These are phyloP conservation scores for Trichopus zeylanicus DNA, from an alignment of 116 monocot species.

Conservation along the genomic window DNA sequence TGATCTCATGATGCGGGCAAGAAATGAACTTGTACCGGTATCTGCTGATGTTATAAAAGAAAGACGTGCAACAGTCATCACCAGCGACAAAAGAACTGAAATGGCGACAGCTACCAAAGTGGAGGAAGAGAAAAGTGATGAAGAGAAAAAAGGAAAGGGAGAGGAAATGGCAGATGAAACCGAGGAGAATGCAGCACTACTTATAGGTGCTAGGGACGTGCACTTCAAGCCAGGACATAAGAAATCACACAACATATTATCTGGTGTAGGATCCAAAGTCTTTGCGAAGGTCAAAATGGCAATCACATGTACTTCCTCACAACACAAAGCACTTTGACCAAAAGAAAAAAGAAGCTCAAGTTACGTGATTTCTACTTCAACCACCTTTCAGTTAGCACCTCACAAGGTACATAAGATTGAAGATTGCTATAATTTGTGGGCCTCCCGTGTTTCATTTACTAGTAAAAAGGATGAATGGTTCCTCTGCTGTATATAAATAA, in stretches of 20 bases:
- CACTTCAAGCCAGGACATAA: slow-evolving; percentile 35
- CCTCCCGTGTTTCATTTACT: too few relatives aligned
- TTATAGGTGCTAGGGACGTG: slow-evolving; percentile 26
- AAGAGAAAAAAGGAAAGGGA: too few relatives aligned
- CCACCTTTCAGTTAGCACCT: too few relatives aligned
- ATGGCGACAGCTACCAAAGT: slow-evolving; percentile 6
- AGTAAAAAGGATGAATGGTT: too few relatives aligned
- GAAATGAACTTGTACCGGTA: too few relatives aligned
- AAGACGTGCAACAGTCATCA: slow-evolving; percentile 1
- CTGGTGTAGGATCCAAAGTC: slow-evolving; percentile 59
- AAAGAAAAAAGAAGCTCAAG: slow-evolving; percentile 7
- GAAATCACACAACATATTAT: slow-evolving; percentile 51
- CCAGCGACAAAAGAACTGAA: slow-evolving; percentile 6
- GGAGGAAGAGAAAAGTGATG: slow-evolving; percentile 20
- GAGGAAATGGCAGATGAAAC: too few relatives aligned
- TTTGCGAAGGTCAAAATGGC: slow-evolving; percentile 59
- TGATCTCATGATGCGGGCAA: neutral
- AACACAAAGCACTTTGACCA: slow-evolving; percentile 25
- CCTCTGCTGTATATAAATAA: too few relatives aligned
- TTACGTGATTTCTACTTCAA: neutral
- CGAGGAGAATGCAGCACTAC: slow-evolving; percentile 11
- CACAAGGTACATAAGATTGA: too few relatives aligned
- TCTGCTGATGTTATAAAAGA: too few relatives aligned
- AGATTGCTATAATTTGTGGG: too few relatives aligned
- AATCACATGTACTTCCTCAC: slow-evolving; percentile 51